These are phyloP conservation scores for Coemansia sp. DNA, from an alignment of 192 early-diverging fungal genomes.

Conservation along the genomic window DNA sequence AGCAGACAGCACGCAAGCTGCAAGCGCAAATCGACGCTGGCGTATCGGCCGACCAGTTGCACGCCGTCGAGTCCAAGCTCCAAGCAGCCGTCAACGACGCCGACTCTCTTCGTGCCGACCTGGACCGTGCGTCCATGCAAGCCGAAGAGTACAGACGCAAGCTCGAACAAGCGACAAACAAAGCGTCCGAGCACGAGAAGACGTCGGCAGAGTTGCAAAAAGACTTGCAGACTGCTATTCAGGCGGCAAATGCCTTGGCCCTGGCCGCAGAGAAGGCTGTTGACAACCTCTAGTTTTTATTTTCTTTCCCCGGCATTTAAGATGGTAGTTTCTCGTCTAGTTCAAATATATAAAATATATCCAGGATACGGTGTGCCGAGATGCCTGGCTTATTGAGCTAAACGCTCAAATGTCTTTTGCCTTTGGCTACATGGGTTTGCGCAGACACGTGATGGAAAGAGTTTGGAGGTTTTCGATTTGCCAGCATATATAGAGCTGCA, in stretches of 20 bases:
- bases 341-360: too few relatives aligned
- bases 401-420: background rate
- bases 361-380: too few relatives aligned
- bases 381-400: too few relatives aligned
- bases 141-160: conserved; percentile 27
- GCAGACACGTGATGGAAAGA: background rate
- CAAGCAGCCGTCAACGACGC: conserved; percentile 19
- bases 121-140: conserved; percentile 13
- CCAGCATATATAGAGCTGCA: background rate
- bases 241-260: conserved; percentile 36
- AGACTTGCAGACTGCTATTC: conserved; percentile 33
- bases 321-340: too few relatives aligned
- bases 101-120: conserved; percentile 18
- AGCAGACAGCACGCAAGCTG: conserved; percentile 14
- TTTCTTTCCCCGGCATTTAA: background rate
- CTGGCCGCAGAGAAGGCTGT: conserved; percentile 47
- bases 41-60: conserved; percentile 4
- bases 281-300: conserved; percentile 16
- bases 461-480: conserved; percentile 7
- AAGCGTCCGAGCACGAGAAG: conserved; percentile 16
- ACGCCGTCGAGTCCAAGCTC: conserved; percentile 17
- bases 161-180: conserved; percentile 16
- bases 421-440: background rate
- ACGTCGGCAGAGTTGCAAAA: conserved; percentile 20
- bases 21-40: conserved; percentile 15